phyloP scores from a whole-genome alignment of 2,329 filamentous ascomycete species.

The Lachnellula occidentalis region DNA sequence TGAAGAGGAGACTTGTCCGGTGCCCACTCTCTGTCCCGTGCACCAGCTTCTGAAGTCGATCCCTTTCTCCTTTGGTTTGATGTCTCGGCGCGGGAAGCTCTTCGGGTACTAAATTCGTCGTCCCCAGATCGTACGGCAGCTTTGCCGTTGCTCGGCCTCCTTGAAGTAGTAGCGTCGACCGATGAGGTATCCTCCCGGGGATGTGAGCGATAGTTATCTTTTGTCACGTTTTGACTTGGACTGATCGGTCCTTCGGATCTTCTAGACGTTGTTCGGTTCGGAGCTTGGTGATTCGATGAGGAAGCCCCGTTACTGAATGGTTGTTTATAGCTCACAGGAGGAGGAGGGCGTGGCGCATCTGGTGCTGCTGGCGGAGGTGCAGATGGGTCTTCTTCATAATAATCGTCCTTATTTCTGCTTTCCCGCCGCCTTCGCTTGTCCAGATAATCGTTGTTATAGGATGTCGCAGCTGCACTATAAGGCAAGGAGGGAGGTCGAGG shows the following conservation, averaged over 20 bases:
- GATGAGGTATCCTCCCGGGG: conserved; percentile 8
- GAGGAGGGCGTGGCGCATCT: conserved; percentile 52
- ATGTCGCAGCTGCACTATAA: conserved; percentile 34
- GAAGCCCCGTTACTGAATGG: conserved; percentile 38
- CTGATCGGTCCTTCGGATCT: conserved; percentile 25
- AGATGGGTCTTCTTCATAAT: conserved; percentile 27
- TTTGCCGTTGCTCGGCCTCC: conserved; percentile 21
- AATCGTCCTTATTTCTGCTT: conserved; percentile 39
- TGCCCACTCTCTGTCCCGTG: conserved; percentile 56
- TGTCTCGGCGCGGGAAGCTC: conserved; percentile 15
- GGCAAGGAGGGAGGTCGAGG: conserved; percentile 55
- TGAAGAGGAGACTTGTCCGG: conserved; percentile 86
- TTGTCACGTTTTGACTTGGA: conserved; percentile 13
- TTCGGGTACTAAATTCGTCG: conserved; percentile 12
- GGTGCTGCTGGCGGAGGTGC: conserved; percentile 46
- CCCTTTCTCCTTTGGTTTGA: conserved; percentile 31
- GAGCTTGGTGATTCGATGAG: conserved; percentile 30
- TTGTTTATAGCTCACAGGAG: conserved; percentile 52
- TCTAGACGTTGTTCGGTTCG: conserved; percentile 26
- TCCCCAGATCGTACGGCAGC: conserved; percentile 10
- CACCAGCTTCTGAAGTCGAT: conserved; percentile 30
- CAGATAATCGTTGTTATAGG: conserved; percentile 36
- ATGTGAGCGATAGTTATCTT: conserved; percentile 21
- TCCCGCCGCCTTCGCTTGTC: conserved; percentile 41
- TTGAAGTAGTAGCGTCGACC: neutral